Conservation (phyloP, 2,329 filamentous ascomycete species). For the Clonostachys rosea region DNA sequence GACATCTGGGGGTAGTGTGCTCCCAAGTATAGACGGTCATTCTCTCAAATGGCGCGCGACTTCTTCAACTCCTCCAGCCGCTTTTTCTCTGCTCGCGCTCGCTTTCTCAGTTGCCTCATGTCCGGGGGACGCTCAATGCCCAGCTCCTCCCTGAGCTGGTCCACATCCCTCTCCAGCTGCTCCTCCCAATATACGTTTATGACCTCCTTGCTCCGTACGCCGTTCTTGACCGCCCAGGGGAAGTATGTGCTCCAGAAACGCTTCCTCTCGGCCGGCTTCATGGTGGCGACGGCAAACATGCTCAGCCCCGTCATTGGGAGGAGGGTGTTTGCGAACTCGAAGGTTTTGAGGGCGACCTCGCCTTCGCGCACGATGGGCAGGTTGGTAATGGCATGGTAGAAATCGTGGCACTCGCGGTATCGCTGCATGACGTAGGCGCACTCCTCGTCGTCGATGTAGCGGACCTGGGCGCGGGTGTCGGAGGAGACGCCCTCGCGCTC, state of each 20-base stretch:
- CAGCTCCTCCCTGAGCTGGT: conserved; percentile 67
- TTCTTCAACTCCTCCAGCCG: conserved; percentile 44
- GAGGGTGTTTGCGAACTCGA: conserved; percentile 93
- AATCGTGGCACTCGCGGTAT: conserved; percentile 96
- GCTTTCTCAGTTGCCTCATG: conserved; percentile 70
- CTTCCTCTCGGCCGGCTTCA: conserved; percentile 75
- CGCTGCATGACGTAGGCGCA: conserved; percentile 98
- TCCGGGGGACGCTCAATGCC: conserved; percentile 88
- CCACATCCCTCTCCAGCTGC: conserved; percentile 78
- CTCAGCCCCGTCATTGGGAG: conserved; percentile 93
- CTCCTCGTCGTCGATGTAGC: conserved; percentile 91
- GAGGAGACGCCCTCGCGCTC: conserved; percentile 90
- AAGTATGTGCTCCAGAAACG: conserved; percentile 73
- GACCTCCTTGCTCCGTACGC: conserved; percentile 69
- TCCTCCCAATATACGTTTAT: conserved; percentile 99
- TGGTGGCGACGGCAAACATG: conserved; percentile 77
- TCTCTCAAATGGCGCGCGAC: neutral
- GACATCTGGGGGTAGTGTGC: no score
- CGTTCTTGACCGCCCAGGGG: conserved; percentile 88
- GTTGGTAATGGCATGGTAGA: conserved; percentile 92
- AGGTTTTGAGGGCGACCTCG: conserved; percentile 94
- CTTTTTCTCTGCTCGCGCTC: conserved; percentile 65
- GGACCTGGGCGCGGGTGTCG: conserved; percentile 76
- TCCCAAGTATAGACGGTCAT: no score
- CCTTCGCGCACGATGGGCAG: conserved; percentile 90